These are phyloP conservation scores for Lyophyllum decastes DNA, from an alignment of 768 basidiomycete species.

Conservation along the genomic window DNA sequence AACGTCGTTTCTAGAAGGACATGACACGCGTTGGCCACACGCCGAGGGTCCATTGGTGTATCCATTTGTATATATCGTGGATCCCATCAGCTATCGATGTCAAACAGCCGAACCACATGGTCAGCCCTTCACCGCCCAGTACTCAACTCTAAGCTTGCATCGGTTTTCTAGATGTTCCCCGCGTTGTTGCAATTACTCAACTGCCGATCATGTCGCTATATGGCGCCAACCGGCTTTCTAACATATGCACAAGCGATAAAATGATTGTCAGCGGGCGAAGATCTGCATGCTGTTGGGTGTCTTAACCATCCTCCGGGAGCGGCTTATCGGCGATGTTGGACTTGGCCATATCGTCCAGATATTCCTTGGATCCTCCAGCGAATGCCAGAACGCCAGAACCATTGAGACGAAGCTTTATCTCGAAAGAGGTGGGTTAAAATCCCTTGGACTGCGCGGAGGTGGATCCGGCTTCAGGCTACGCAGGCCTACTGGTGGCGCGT, in stretches of 20 bases:
- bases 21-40: background rate
- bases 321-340: background rate
- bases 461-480: background rate
- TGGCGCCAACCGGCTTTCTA: slow-evolving; percentile 12
- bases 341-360: background rate
- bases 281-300: slow-evolving; percentile 7
- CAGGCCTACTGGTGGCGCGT: slow-evolving; percentile 16
- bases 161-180: slow-evolving; percentile 17
- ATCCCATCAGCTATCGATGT: slow-evolving; percentile 2
- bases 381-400: slow-evolving; percentile 3
- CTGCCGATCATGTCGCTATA: slow-evolving; percentile 22
- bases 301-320: background rate
- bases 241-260: slow-evolving; percentile 5
- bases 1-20: slow-evolving; percentile 10
- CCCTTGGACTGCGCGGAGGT: slow-evolving; percentile 18
- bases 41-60: slow-evolving; percentile 1
- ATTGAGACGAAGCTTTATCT: slow-evolving; percentile 4
- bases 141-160: slow-evolving; percentile 9
- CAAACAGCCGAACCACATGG: slow-evolving; percentile 4
- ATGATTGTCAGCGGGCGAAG: slow-evolving; percentile 9
- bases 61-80: slow-evolving; percentile 1
- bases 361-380: background rate
- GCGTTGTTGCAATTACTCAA: slow-evolving; percentile 16
- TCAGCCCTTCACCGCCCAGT: background rate
- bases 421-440: background rate